Evolutionary conservation across 345 rosid species (phyloP), one percentile per base, ranked within the genome.

Genomic region (Aegle marmelos): DNA sequence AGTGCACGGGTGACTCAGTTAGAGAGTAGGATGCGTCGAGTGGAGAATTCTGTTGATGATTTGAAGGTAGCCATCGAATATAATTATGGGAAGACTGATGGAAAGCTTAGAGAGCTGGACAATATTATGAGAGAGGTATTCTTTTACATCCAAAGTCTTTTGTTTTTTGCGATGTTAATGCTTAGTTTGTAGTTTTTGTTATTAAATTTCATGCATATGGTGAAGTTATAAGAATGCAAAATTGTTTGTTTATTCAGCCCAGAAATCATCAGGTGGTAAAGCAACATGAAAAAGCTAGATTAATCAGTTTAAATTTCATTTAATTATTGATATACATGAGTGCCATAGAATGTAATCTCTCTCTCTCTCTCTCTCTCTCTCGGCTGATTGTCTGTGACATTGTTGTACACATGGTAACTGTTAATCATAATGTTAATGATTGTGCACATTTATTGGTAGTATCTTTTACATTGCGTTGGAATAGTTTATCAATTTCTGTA

Each of bases 81-180:
- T 76, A 75, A 85, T 68, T 88, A 90, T 65, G 90, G 90, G 74
- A 83, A 72, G 61, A 76, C 82, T 22, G 87, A 82, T 25, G 85
- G 86, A 53, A 88, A 88, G 79, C 85, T 88, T 25, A 72, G 83
- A 84, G 88, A 90, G 72, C 83, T 87, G 2, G 87, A 83, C 80
- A 86, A 76, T 77, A 62, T 83, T 79, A 76, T 90, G 19, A 68
- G 69, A 34, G 91, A 90, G 94, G 93, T 90, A 80, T 37, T 31
- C 24, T 60, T 54, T 72, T 41, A 3, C 36, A 27, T 65, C 14
- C 31, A n/a, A 13, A 10, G 1, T 30, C 28, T 62, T 74, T 30
- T 16, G 50, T 48, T 31, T 63, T 50, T 21, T 21, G 39, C 7
- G 61, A 63, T 63, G 59, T 63, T 48, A 45, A 50, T 63, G 25